Conservation (phyloP, 352 stramenopile species). For the Pythium vanterpoolii region DNA sequence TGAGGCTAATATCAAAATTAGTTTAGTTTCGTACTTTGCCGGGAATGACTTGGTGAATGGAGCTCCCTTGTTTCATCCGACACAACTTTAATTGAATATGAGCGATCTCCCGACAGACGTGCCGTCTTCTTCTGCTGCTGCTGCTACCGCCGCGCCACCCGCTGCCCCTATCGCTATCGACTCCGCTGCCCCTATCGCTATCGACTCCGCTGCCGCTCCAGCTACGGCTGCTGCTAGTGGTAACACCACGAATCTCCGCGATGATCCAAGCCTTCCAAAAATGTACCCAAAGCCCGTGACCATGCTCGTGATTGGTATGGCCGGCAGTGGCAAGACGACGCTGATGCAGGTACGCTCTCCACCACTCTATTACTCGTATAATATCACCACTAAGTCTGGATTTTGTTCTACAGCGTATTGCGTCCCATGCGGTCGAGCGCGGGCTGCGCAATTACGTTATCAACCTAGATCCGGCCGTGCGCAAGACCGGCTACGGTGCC, state of each 20-base stretch:
- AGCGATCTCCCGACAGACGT: constrained; percentile 14
- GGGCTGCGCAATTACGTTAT: constrained; percentile 92
- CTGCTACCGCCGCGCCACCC: not conserved
- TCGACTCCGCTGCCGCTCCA: not conserved
- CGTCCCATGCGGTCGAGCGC: constrained; percentile 62
- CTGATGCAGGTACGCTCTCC: constrained; percentile 81
- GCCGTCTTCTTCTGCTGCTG: not conserved
- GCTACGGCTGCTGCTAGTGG: not conserved
- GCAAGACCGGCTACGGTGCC: constrained; percentile 93
- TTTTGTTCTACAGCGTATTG: constrained; percentile 39
- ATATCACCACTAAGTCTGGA: not conserved
- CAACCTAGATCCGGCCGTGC: constrained; percentile 98
- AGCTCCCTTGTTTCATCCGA: constrained; percentile 2
- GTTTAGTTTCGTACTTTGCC: constrained; percentile 16
- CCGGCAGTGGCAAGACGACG: constrained; percentile 95
- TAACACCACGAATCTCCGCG: constrained; percentile 7
- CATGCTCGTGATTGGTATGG: constrained; percentile 94
- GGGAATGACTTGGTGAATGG: constrained; percentile 7
- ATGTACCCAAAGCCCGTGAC: constrained; percentile 72
- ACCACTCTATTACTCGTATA: not conserved
- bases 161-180: not conserved
- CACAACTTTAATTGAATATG: constrained; percentile 9
- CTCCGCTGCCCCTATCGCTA: not conserved
- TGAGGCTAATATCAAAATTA: too few species aligned
- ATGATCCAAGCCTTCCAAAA: constrained; percentile 32